Evolutionary conservation across 2,329 filamentous ascomycete genomes (phyloP).

Genomic region (Fusarium nurragi): DNA sequence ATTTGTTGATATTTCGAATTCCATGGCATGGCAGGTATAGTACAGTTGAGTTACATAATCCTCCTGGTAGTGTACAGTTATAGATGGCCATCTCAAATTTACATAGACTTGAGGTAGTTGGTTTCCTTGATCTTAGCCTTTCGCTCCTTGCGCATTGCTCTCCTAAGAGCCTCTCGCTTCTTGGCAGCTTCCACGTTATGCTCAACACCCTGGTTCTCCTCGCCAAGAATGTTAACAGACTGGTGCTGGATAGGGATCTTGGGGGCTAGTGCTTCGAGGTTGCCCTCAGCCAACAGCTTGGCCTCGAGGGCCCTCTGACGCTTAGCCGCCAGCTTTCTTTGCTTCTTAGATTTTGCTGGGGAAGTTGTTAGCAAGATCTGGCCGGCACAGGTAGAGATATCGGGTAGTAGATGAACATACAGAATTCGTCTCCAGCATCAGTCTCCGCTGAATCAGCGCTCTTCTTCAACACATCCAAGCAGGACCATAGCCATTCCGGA

Average conservation of each 20-base stretch:
- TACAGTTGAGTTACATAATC: conserved; percentile 41
- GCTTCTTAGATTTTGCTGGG: conserved; percentile 84
- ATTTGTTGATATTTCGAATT: conserved; percentile 26
- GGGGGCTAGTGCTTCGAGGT: conserved; percentile 71
- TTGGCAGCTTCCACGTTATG: conserved; percentile 59
- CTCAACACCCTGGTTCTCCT: conserved; percentile 53
- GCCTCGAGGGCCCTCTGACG: conserved; percentile 65
- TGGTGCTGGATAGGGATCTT: conserved; percentile 82
- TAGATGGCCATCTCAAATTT: conserved; percentile 42
- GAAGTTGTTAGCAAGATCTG: conserved; percentile 24
- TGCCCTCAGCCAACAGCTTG: conserved; percentile 69
- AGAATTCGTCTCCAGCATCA: conserved; percentile 78
- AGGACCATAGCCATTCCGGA: conserved; percentile 81
- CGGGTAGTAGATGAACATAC: conserved; percentile 61
- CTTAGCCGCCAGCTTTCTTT: conserved; percentile 76
- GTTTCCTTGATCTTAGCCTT: conserved; percentile 82
- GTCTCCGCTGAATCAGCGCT: conserved; percentile 58
- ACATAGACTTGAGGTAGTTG: conserved; percentile 88
- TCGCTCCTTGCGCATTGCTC: conserved; percentile 78
- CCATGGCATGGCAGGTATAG: conserved; percentile 35
- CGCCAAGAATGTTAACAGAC: conserved; percentile 74
- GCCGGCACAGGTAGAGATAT: neutral
- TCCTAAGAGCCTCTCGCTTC: conserved; percentile 70
- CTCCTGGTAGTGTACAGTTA: conserved; percentile 43
- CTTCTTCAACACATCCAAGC: conserved; percentile 71